These are phyloP conservation scores for Theobroma cacao DNA, from an alignment of 345 rosid species.

Conservation along the genomic window DNA sequence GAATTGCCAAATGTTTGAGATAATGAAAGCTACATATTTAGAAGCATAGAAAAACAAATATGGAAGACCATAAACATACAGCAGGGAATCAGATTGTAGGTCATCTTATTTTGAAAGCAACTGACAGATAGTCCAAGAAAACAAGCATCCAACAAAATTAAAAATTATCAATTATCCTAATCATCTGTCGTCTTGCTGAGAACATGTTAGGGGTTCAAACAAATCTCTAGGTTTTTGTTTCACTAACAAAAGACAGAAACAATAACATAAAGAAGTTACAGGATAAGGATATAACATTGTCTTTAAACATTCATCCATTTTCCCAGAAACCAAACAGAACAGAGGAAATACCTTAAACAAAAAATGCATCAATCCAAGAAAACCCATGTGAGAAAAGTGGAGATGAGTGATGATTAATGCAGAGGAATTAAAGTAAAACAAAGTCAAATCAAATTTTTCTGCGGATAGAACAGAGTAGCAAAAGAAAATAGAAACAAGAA, in stretches of 20 bases:
- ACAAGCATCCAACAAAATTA: background rate
- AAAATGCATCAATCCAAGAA: background rate
- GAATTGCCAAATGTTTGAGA: background rate
- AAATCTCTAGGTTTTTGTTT: background rate
- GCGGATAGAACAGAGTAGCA: background rate
- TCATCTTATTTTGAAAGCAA: background rate
- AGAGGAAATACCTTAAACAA: background rate
- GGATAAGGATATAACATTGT: background rate
- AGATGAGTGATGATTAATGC: background rate
- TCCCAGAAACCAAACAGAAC: background rate
- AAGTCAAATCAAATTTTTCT: background rate
- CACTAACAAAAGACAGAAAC: background rate
- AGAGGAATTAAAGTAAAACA: background rate
- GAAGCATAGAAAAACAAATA: background rate
- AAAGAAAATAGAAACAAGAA: background rate
- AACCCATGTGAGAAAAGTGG: background rate
- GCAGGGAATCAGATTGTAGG: background rate
- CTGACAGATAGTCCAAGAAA: background rate
- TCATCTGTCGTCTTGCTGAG: slow-evolving; percentile 2
- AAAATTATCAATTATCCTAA: background rate
- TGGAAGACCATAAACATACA: background rate
- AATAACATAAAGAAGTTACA: background rate
- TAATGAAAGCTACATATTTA: background rate
- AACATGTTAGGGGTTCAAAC: background rate
- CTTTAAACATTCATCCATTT: background rate